Evolutionary conservation across 139 green algal species (phyloP).

Genomic region (Chlamydomonas sp.): DNA sequence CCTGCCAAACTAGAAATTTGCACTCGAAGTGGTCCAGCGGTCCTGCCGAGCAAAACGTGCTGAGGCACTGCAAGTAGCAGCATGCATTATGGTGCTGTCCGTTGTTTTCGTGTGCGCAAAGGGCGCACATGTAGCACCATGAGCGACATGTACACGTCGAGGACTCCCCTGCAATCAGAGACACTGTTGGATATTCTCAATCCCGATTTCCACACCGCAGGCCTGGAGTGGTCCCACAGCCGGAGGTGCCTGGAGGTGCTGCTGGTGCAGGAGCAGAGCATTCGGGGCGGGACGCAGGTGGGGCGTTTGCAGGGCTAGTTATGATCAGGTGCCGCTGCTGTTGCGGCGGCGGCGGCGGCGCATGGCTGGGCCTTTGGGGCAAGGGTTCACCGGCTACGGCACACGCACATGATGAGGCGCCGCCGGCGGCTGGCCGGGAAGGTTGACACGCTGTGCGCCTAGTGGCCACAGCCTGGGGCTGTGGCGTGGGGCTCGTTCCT

Average conservation of each 20-base stretch:
- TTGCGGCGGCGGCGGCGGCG: not conserved
- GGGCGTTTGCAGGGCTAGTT: not conserved
- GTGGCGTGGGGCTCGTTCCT: no score
- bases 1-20: not conserved
- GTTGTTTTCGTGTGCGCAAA: not conserved
- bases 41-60: not conserved
- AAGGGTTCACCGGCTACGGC: not conserved
- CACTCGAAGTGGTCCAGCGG: not conserved
- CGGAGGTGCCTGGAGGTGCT: conserved; percentile 40
- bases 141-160: not conserved
- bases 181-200: not conserved
- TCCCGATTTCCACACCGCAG: not conserved
- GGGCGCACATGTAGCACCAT: not conserved
- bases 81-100: not conserved
- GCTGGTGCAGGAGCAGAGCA: conserved; percentile 1
- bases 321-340: not conserved
- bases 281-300: not conserved
- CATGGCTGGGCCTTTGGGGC: no score
- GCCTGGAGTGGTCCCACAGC: conserved; percentile 42
- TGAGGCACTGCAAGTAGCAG: not conserved
- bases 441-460: no score
- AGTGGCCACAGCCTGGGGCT: no score
- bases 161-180: not conserved
- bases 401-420: no score
- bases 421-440: no score